phyloP scores from a whole-genome alignment of 257 asterid genomes.

The Solanum chaucha region DNA sequence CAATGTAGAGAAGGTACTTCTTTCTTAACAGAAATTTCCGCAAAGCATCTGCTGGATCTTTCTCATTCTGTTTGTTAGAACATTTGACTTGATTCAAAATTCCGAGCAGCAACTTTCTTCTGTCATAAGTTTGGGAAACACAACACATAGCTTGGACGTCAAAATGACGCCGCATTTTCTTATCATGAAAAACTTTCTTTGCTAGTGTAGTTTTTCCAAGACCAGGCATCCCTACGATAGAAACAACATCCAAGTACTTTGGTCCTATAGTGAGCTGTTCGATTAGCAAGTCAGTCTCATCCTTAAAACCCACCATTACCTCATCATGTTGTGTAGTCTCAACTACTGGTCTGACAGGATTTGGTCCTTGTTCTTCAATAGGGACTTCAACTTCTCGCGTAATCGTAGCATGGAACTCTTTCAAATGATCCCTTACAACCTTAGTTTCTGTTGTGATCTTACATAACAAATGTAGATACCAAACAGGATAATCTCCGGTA shows the following conservation, averaged over 20 bases:
- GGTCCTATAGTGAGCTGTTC: neutral
- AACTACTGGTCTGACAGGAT: neutral
- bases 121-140: neutral
- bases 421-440: neutral
- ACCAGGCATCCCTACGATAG: neutral
- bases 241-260: neutral
- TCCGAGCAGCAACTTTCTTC: neutral
- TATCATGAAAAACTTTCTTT: neutral
- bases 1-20: slow-evolving; percentile 5
- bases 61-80: neutral
- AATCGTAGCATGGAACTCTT: neutral
- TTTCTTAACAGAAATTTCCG: neutral
- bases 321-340: neutral
- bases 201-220: neutral
- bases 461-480: neutral
- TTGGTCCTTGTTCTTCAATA: neutral
- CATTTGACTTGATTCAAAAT: neutral
- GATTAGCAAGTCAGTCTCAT: neutral
- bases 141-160: neutral
- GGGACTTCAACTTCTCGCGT: neutral
- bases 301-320: neutral
- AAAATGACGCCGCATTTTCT: neutral
- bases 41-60: neutral
- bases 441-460: neutral
- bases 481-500: neutral